phyloP scores from a whole-genome alignment of 2,329 filamentous ascomycete genomes.

The Colletotrichum sp. region DNA sequence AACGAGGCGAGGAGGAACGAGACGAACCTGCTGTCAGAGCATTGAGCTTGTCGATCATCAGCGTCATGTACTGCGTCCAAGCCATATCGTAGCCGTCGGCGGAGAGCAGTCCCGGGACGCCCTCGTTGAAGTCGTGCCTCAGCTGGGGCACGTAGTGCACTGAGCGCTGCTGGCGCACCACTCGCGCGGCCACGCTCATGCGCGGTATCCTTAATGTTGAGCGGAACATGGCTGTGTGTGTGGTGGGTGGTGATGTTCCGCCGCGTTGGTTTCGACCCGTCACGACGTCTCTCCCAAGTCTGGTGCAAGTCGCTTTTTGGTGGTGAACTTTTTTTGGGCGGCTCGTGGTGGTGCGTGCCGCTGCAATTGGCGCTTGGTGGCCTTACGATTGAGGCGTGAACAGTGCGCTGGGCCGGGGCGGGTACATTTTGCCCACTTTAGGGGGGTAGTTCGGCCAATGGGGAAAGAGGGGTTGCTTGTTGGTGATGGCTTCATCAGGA shows the following conservation, averaged over 20 bases:
- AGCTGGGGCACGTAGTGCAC: conserved; percentile 55
- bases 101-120: conserved; percentile 75
- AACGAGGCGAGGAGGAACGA: not conserved
- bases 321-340: conserved; percentile 23
- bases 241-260: conserved; percentile 9
- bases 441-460: not conserved
- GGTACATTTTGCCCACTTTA: not conserved
- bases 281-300: not conserved
- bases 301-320: conserved; percentile 15
- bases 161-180: conserved; percentile 40
- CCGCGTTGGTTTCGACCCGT: conserved; percentile 8
- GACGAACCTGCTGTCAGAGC: conserved; percentile 71
- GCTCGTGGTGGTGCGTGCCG: not conserved
- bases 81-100: conserved; percentile 73
- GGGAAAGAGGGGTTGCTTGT: not conserved
- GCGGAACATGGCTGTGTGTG: conserved; percentile 50
- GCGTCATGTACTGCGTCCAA: conserved; percentile 82
- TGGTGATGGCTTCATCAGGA: not conserved
- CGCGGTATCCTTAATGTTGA: conserved; percentile 59
- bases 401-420: not conserved
- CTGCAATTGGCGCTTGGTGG: conserved; percentile 7
- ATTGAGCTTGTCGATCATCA: conserved; percentile 80
- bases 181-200: conserved; percentile 32
- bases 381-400: conserved; percentile 20
- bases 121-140: conserved; percentile 50